Base-by-base conservation (phyloP, 106 monocot species). In the Apostasia shenzhenica region DNA sequence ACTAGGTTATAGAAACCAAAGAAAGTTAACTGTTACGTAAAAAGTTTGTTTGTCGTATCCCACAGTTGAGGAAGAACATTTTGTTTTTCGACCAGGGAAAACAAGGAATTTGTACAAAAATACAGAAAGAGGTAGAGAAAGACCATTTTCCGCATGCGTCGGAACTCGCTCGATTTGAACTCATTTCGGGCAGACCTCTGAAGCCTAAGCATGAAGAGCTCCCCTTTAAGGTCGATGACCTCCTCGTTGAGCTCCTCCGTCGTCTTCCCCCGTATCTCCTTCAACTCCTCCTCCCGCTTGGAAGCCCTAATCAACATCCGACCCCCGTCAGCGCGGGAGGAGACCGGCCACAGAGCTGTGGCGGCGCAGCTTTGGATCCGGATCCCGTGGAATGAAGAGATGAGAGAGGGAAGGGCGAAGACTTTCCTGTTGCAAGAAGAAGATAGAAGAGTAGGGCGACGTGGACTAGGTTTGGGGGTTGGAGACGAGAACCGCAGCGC, bases 241-340 rank as follows among this genome's bases (percentile, higher is more conserved):
- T 92, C 97, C 77, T 97, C 97, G 43, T 92, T 86, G 49, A 97
- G 76, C 72, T 84, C 84, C 48, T 97, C 92, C 41, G 92, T 92
- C 14, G 77, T 71, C 83, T 79, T 92, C 3, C 47, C 60, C 70
- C 97, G 71, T 1, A 99, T 85, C 39, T 86, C 92, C 77, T 92
- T 82, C 81, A 92, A 5, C 75, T 92, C 89, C 76, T 85, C 84
- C 81, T 81, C 85, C 66, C 89, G 92, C 85, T 97, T 92, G 68
- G 82, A 82, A 89, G 92, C 89, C 75, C 62, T 78, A 67, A 76
- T 76, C 65, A 60, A 63, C 64, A 67, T 64, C 38, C 42, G 7
- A 42, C 66, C 48, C 7, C 70, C 55, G 13, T 38, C 48, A 3
- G 12, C 56, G 44, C 61, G 50, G 1, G 64, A 45, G 8, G n/a